Evolutionary conservation across 805 yeast genomes (phyloP).

Genomic region (Wickerhamiella vanderwaltii): DNA sequence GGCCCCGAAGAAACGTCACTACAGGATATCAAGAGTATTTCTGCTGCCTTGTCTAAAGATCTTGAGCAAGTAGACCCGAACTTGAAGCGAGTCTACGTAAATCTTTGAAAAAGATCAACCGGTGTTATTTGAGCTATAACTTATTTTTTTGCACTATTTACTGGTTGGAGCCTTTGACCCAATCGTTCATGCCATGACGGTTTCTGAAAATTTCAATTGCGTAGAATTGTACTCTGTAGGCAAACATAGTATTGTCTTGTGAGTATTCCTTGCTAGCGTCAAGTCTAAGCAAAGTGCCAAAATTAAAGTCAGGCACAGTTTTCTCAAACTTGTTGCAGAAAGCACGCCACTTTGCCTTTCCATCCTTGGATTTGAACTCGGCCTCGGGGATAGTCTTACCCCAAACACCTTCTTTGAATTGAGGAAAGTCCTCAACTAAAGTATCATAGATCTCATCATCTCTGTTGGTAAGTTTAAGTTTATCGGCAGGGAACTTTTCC

Average conservation of each 20-base stretch:
- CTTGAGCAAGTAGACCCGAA: conserved; percentile 16
- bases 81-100: conserved; percentile 19
- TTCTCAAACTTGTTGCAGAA: conserved; percentile 75
- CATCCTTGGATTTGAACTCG: conserved; percentile 64
- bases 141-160: too few relatives aligned
- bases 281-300: conserved; percentile 85
- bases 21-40: conserved; percentile 12
- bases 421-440: conserved; percentile 67
- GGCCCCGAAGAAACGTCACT: neutral
- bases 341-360: conserved; percentile 84
- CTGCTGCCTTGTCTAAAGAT: conserved; percentile 2
- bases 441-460: conserved; percentile 33
- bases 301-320: conserved; percentile 76
- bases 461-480: conserved; percentile 39
- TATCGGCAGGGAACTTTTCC: conserved; percentile 56
- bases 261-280: conserved; percentile 61
- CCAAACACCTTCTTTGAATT: conserved; percentile 47
- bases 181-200: conserved; percentile 79
- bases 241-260: conserved; percentile 77
- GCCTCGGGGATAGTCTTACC: conserved; percentile 56
- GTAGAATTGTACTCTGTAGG: conserved; percentile 83
- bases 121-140: too few relatives aligned
- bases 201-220: conserved; percentile 93
- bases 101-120: conserved; percentile 11
- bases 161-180: conserved; percentile 51